Base-by-base conservation (phyloP, 2,329 filamentous ascomycete genomes). In the Drechslerella stenobrocha region DNA sequence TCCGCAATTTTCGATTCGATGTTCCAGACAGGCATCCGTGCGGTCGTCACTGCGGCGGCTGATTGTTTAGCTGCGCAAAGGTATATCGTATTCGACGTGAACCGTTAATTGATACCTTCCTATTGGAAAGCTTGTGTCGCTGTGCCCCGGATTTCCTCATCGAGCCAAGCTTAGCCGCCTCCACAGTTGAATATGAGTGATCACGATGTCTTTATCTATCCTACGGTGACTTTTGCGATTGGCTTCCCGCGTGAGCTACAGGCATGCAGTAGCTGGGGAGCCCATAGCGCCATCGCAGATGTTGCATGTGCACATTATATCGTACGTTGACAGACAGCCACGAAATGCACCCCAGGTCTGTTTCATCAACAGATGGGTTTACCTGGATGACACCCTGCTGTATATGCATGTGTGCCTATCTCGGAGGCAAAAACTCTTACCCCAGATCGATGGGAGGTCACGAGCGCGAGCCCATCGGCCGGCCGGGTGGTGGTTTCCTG, bases 221-320 rank as follows among this genome's bases (percentile, higher is more conserved):
- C 60, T 47, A 28, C 60, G 59, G 59, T 35, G 35, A 64, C 59
- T 64, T 64, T 57, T 52, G 46, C 58, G 34, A 48, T 26, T 42
- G 37, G 37, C 34, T 11, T 42, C 6, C 3, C 18, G 37, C 9
- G 37, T 9, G 13, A 26, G 24, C 22, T 5, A 26, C 5, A 6
- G 18, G 5, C 42, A 46, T 8, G 42, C 42, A 23, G 42, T 46
- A 23, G 5, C 34, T 37, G 9, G 13, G 28, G 28, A 30, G 28
- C 28, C 28, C 28, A 5, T 30, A 30, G 11, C 11, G 11, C 11
- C 11, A 30, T 5, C 18, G 37, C 37, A 42, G 37, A n/a, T 42
- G 13, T 8, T n/a, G 13, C 37, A 18, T 18, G 15, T 20, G 37
- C 18, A 13, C 28, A 5, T 30, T 30, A 30, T 30, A 30, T 30